Base-by-base conservation (phyloP, 2,329 filamentous ascomycete genomes). In the Fusarium vanettenii region DNA sequence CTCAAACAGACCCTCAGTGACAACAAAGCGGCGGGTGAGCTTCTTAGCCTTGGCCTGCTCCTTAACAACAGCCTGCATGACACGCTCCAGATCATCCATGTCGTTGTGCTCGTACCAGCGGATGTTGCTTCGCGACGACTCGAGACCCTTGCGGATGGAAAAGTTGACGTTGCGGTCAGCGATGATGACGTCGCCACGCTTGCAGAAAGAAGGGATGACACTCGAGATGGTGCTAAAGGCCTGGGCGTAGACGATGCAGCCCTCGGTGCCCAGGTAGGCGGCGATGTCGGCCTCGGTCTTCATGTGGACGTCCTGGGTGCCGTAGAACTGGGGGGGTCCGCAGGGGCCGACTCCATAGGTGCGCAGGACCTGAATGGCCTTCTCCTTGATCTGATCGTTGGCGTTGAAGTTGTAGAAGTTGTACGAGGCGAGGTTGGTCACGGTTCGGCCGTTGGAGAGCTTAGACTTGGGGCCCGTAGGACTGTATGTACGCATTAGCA, bases 341-440 rank as follows among this genome's bases (percentile, higher is more conserved):
- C 97, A 99, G 67, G 97, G 96, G 10, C 97, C 97, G 45, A 99
- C 97, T 66, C 97, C 97, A 79, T 99, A 99, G 22, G 94, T 97
- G 70, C 96, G 94, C 43, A 99, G 89, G 0, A 95, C 97, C 82
- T 96, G 93, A 72, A 99, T 95, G 2, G 96, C 97, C 83, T 98
- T 97, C 78, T 98, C 95, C 81, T 97, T 98, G 79, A 99, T 92
- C 39, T 92, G 90, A 72, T 98, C 96, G 82, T 98, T 98, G 63
- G 91, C 91, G 74, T 97, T 94, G 83, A 99, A 95, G 86, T 99
- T 98, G 88, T 97, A 98, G 84, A 97, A 98, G 84, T 99, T 99
- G 86, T 95, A 97, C 2, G 94, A 97, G 41, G 95, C 96, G 74
- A 99, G 92, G 82, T 99, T 99, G 67, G 90, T 95, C 27, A 98